These are phyloP conservation scores for Geotrichum aggregatum DNA, from an alignment of 1,139 yeast genomes.

Conservation along the genomic window DNA sequence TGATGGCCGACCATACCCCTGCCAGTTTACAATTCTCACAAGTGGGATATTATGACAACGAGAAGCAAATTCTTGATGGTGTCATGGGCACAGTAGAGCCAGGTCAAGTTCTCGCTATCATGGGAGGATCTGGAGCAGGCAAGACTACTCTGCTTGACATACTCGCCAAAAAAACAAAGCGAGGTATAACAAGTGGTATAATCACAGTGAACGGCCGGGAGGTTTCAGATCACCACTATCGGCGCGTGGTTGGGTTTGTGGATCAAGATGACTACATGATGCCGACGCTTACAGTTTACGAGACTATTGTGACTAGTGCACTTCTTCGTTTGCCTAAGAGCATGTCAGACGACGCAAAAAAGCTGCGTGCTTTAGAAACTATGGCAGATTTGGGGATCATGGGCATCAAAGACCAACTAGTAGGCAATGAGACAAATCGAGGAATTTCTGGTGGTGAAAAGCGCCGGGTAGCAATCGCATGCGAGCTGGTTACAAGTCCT, in stretches of 20 bases:
- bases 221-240: conserved; percentile 43
- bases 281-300: conserved; percentile 92
- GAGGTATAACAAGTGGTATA: conserved; percentile 62
- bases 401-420: conserved; percentile 74
- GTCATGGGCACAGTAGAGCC: conserved; percentile 77
- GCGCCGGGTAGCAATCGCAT: conserved; percentile 75
- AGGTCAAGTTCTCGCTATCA: conserved; percentile 85
- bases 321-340: conserved; percentile 74
- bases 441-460: conserved; percentile 95
- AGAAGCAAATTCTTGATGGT: conserved; percentile 52
- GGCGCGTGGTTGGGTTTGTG: conserved; percentile 84
- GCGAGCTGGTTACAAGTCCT: conserved; percentile 69
- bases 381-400: conserved; percentile 78
- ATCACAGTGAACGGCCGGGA: conserved; percentile 68
- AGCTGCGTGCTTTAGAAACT: conserved; percentile 76
- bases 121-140: conserved; percentile 99
- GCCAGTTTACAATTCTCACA: conserved; percentile 73
- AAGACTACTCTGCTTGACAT: conserved; percentile 90
- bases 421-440: conserved; percentile 84
- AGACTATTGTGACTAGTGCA: conserved; percentile 90
- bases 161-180: conserved; percentile 79
- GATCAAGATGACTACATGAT: conserved; percentile 91
- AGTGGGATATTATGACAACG: conserved; percentile 59
- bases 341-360: conserved; percentile 71
- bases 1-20: conserved; percentile 56